Evolutionary conservation across 1,284 basidiomycete genomes (phyloP).

Genomic region (Xerocomus tenax): DNA sequence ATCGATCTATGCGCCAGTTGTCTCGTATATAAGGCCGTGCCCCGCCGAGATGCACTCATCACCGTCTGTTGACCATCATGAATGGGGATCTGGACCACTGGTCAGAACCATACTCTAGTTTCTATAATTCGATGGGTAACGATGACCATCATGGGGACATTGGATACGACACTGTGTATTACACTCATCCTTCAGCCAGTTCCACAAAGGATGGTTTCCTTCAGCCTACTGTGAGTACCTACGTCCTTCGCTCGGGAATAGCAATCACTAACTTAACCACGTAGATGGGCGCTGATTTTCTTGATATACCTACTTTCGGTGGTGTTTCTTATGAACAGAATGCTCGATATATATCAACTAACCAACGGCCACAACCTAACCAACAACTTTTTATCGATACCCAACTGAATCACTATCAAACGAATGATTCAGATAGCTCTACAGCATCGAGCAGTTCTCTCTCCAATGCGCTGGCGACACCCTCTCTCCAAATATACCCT

Average conservation of each 20-base stretch:
- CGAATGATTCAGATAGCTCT: constrained; percentile 16
- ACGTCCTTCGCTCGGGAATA: neutral
- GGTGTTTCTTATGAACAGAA: neutral
- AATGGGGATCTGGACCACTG: constrained; percentile 3
- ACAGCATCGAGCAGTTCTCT: constrained; percentile 19
- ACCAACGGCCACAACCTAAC: constrained; percentile 7
- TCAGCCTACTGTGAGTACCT: constrained; percentile 13
- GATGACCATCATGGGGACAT: neutral
- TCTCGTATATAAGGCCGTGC: constrained; percentile 14
- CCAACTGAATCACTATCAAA: constrained; percentile 3
- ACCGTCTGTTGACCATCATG: constrained; percentile 12
- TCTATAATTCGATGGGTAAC: neutral
- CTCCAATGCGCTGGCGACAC: constrained; percentile 10
- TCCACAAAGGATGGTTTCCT: neutral
- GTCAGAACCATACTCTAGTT: constrained; percentile 9
- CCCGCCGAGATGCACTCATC: neutral
- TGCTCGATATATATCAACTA: neutral
- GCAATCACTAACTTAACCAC: constrained; percentile 5
- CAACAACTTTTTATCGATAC: constrained; percentile 20
- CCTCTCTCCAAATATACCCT: neutral
- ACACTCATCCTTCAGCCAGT: neutral
- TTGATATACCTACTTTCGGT: neutral
- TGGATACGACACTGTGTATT: neutral
- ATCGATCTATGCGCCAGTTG: neutral
- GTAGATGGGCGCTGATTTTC: constrained; percentile 7